Evolutionary conservation across 225 moss, liverwort and hornwort genomes (phyloP).

Genomic region (Ulota crispa): DNA sequence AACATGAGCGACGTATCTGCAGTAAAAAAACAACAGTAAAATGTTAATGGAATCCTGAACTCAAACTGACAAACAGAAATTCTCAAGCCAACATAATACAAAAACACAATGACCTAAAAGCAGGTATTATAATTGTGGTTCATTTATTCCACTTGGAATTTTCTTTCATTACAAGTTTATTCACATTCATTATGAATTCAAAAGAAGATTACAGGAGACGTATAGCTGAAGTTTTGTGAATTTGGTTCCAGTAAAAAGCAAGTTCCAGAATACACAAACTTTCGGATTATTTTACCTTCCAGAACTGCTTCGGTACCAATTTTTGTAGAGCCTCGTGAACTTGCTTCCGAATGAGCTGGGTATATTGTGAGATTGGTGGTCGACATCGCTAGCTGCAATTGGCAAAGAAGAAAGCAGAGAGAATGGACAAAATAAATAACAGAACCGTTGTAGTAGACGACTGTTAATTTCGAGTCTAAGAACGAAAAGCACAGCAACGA

Average conservation of each 20-base stretch:
- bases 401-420: background rate
- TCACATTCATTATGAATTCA: no score
- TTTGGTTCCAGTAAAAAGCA: background rate
- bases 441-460: no score
- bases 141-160: no score
- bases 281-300: background rate
- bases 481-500: background rate
- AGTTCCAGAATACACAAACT: background rate
- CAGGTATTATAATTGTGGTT: no score
- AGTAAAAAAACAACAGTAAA: background rate
- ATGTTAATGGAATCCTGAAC: background rate
- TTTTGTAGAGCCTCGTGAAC: background rate
- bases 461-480: background rate
- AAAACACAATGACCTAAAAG: background rate
- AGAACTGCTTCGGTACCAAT: background rate
- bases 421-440: background rate
- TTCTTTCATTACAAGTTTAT: background rate
- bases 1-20: no score
- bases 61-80: background rate
- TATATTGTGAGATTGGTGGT: background rate
- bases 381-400: background rate
- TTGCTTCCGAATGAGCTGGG: background rate
- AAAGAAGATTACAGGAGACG: background rate
- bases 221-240: background rate
- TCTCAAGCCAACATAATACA: background rate